These are phyloP conservation scores for Kodamaea hsintzibuensis DNA, from an alignment of 805 yeast genomes.

Conservation along the genomic window DNA sequence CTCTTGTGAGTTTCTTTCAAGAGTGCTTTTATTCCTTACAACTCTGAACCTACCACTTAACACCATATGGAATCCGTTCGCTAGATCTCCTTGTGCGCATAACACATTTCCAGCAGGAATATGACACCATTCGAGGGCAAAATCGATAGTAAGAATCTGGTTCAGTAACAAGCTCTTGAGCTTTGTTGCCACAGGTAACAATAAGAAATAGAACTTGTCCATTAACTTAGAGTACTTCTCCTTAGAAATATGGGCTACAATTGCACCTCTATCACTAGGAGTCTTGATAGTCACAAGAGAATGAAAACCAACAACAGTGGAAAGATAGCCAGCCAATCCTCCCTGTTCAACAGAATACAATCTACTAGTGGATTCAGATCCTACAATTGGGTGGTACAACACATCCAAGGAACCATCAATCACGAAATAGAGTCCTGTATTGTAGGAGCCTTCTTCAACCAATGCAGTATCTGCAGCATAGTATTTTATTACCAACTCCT, in stretches of 20 bases:
- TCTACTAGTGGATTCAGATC: slow-evolving; percentile 21
- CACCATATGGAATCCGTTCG: slow-evolving; percentile 89
- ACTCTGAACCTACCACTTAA: slow-evolving; percentile 86
- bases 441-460: slow-evolving; percentile 62
- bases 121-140: slow-evolving; percentile 94
- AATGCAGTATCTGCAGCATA: slow-evolving; percentile 55
- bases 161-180: slow-evolving; percentile 67
- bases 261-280: slow-evolving; percentile 56
- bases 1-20: slow-evolving; percentile 16
- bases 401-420: slow-evolving; percentile 78
- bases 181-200: slow-evolving; percentile 74
- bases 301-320: slow-evolving; percentile 74
- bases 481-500: slow-evolving; percentile 55
- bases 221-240: slow-evolving; percentile 61
- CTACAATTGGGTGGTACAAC: slow-evolving; percentile 25
- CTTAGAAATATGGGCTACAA: slow-evolving; percentile 65
- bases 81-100: slow-evolving; percentile 79
- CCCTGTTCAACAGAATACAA: slow-evolving; percentile 69
- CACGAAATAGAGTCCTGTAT: slow-evolving; percentile 77
- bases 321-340: slow-evolving; percentile 84
- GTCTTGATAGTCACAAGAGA: slow-evolving; percentile 76
- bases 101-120: slow-evolving; percentile 81
- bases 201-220: slow-evolving; percentile 75
- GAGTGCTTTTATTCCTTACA: slow-evolving; percentile 34
- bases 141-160: slow-evolving; percentile 73